Base-by-base conservation (phyloP, 495 filamentous ascomycete species). In the Aspergillus affinis region DNA sequence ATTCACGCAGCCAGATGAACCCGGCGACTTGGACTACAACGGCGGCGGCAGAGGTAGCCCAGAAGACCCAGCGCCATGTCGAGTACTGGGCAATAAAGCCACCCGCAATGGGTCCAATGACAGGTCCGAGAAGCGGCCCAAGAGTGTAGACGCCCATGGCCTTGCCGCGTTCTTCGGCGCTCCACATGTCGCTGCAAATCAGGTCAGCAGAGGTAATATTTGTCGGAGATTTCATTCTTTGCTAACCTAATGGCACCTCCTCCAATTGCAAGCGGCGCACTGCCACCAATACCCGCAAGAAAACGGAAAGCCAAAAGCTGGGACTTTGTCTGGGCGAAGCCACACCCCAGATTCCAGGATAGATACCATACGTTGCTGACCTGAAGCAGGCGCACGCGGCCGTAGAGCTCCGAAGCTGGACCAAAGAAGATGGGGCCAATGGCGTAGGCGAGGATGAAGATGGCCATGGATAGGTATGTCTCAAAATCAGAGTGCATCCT, bases 1-100 rank as follows among this genome's bases (percentile, higher is more conserved):
- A 88, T 72, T 90, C 88, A 57, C 79, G 82, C 0, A 91, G 78
- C 66, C 83, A 85, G 61, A 89, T 82, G 4, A 91, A 51, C 4
- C 87, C 20, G 46, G 12, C 12, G 13, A n/a, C n/a, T n/a, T 48
- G 46, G 6, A 21, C 4, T 6, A 4, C n/a, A 13, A 13, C 83
- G 62, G 84, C 84, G 7, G 79, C 81, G 52, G 89, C 85, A 2
- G 83, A 80, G 5, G 82, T 82, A 2, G 79, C 13, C 32, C 51
- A 75, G 65, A 86, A 86, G 3, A 76, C 64, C 84, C 84, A 86
- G 12, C 82, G 68, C 84, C 84, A 86, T 2, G 72, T 81, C 15
- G 75, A 80, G 47, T 82, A 79, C 68, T 82, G 61, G 1, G 78
- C 71, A 32, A 88, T 83, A 58, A 82, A 81, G 0, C 69, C 81